Percentiles rank a stretch among this genome's conserved stretches.
Evolutionary conservation across 805 yeast genomes (phyloP).

Genomic region (Candida ficus): DNA sequence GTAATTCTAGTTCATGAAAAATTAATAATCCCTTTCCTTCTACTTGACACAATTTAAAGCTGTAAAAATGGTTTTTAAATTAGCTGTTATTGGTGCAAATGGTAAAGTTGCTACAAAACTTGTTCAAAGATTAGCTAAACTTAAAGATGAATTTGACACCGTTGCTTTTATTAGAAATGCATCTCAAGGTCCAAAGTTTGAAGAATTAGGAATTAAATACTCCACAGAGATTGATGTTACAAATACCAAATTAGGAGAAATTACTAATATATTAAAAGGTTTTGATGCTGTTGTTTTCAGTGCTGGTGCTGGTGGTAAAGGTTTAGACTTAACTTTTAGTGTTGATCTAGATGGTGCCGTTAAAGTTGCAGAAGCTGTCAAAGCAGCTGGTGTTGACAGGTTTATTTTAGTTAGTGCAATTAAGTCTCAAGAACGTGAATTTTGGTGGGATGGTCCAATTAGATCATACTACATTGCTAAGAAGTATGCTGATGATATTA

Average conservation of each 20-base stretch:
- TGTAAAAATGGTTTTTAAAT: constrained; percentile 22
- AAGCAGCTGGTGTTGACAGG: constrained; percentile 37
- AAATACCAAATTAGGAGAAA: constrained; percentile 28
- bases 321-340: constrained; percentile 37
- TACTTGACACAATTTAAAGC: background rate
- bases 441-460: constrained; percentile 35
- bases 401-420: constrained; percentile 52
- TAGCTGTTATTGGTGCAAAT: constrained; percentile 55
- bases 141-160: constrained; percentile 31
- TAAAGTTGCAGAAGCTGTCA: constrained; percentile 50
- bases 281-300: constrained; percentile 53
- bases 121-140: constrained; percentile 29
- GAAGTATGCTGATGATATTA: constrained; percentile 51
- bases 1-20: background rate
- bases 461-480: constrained; percentile 54
- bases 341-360: constrained; percentile 63
- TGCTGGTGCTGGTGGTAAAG: constrained; percentile 61
- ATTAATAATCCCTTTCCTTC: background rate
- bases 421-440: constrained; percentile 45
- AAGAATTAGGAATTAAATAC: constrained; percentile 30
- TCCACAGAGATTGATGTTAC: constrained; percentile 37
- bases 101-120: constrained; percentile 54
- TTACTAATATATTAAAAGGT: constrained; percentile 37
- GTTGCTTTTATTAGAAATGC: constrained; percentile 40
- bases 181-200: constrained; percentile 39